These are phyloP conservation scores for Luffa aegyptiaca DNA, from an alignment of 306 rosid species.

Conservation along the genomic window DNA sequence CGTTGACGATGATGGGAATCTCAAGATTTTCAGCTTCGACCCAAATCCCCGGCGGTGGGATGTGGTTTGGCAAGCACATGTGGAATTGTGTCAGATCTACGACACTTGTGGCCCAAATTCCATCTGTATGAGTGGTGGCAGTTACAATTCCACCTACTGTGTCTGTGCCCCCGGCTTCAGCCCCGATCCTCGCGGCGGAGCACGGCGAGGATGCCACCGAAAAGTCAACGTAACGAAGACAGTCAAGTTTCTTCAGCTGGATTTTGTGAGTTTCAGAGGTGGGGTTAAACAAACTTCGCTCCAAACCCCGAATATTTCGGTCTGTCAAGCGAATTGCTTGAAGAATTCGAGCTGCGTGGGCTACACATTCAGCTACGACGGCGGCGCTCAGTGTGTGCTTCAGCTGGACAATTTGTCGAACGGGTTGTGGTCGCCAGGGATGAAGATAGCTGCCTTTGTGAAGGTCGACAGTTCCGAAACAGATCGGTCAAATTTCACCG, in stretches of 20 bases:
- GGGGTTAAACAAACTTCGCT: not conserved
- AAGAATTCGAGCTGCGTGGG: conserved; percentile 29
- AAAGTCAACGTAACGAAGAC: conserved; percentile 15
- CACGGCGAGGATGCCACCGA: conserved; percentile 35
- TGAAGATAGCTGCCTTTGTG: conserved; percentile 42
- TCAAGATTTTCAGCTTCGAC: conserved; percentile 48
- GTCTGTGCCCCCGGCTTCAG: conserved; percentile 61
- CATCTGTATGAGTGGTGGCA: conserved; percentile 36
- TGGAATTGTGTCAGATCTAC: conserved; percentile 36
- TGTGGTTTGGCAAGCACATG: conserved; percentile 43
- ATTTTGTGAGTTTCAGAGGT: conserved; percentile 55
- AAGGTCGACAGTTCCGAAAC: conserved; percentile 40
- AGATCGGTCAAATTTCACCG: conserved; percentile 41
- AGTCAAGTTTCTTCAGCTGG: conserved; percentile 38
- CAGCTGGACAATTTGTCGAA: conserved; percentile 18
- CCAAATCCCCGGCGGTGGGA: conserved; percentile 28
- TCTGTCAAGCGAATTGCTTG: conserved; percentile 38
- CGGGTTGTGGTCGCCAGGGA: conserved; percentile 81
- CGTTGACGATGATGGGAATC: conserved; percentile 59
- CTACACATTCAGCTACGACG: conserved; percentile 54
- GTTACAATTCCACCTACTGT: conserved; percentile 19
- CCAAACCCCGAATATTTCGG: conserved; percentile 20
- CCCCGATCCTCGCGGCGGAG: not conserved
- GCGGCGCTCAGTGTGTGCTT: conserved; percentile 32
- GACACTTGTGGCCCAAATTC: conserved; percentile 56